Evolutionary conservation across 2,329 filamentous ascomycete genomes (phyloP).

Genomic region (Domatiomyces catenatus): DNA sequence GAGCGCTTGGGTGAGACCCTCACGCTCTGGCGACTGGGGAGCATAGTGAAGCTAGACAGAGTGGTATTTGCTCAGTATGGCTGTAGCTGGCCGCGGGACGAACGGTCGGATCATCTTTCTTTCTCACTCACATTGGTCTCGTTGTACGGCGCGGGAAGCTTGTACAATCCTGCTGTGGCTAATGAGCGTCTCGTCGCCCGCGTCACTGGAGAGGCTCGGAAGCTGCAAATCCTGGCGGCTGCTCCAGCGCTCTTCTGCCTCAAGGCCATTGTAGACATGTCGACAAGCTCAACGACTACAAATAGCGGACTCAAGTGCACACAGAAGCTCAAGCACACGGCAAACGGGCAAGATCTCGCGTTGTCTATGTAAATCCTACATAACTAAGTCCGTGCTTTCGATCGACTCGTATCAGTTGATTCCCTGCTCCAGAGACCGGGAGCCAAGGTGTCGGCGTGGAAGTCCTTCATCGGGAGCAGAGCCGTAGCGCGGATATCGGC

Average conservation of each 20-base stretch:
- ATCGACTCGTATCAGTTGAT: neutral
- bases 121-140: conserved; percentile 8
- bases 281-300: too few relatives aligned
- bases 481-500: neutral
- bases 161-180: conserved; percentile 8
- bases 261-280: neutral
- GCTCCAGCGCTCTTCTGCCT: neutral
- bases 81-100: too few relatives aligned
- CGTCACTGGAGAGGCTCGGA: neutral
- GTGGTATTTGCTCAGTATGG: neutral
- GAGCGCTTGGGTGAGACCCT: conserved; percentile 21
- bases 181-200: conserved; percentile 4
- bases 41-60: conserved; percentile 14
- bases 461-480: neutral
- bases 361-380: neutral
- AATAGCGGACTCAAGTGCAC: too few relatives aligned
- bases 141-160: conserved; percentile 12
- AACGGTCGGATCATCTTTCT: too few relatives aligned
- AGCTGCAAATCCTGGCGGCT: neutral
- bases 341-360: neutral
- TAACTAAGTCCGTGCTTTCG: neutral
- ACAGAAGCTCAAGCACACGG: too few relatives aligned
- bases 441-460: neutral
- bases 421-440: neutral
- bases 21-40: conserved; percentile 21